Evolutionary conservation across 805 yeast species (phyloP).

Genomic region (Metschnikowia orientalis): DNA sequence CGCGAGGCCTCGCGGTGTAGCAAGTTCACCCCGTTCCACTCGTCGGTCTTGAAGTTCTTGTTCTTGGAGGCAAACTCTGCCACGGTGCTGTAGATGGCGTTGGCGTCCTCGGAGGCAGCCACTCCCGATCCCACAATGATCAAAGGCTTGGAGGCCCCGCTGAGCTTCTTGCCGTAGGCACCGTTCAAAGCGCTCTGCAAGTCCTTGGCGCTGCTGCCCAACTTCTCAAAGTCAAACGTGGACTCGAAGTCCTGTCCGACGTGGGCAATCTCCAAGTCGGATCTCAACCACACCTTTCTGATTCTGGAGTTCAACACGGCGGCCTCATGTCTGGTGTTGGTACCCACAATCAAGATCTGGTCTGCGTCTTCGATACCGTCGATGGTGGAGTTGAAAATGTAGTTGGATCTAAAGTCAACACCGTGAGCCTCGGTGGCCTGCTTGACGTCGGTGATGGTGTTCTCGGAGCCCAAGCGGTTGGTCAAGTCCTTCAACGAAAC

Average conservation of each 20-base stretch:
- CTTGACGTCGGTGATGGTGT: slow-evolving; percentile 67
- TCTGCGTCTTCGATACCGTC: slow-evolving; percentile 82
- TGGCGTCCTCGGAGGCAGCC: slow-evolving; percentile 61
- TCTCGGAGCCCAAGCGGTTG: slow-evolving; percentile 76
- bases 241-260: slow-evolving; percentile 77
- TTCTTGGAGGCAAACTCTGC: slow-evolving; percentile 57
- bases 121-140: slow-evolving; percentile 81
- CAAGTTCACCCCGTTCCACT: slow-evolving; percentile 79
- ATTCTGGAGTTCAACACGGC: slow-evolving; percentile 82
- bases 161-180: slow-evolving; percentile 61
- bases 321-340: slow-evolving; percentile 88
- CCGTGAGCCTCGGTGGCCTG: slow-evolving; percentile 58
- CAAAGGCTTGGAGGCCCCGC: slow-evolving; percentile 66
- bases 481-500: slow-evolving; percentile 77
- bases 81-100: slow-evolving; percentile 53
- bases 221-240: slow-evolving; percentile 60
- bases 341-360: slow-evolving; percentile 72
- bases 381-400: slow-evolving; percentile 73
- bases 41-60: slow-evolving; percentile 56
- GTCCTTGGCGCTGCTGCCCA: slow-evolving; percentile 58
- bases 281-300: slow-evolving; percentile 73
- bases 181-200: slow-evolving; percentile 61
- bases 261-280: slow-evolving; percentile 61
- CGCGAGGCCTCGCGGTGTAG: slow-evolving; percentile 86
- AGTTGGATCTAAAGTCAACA: slow-evolving; percentile 71